Evolutionary conservation across 2,329 filamentous ascomycete species (phyloP).

Genomic region (Penicillium sp.): DNA sequence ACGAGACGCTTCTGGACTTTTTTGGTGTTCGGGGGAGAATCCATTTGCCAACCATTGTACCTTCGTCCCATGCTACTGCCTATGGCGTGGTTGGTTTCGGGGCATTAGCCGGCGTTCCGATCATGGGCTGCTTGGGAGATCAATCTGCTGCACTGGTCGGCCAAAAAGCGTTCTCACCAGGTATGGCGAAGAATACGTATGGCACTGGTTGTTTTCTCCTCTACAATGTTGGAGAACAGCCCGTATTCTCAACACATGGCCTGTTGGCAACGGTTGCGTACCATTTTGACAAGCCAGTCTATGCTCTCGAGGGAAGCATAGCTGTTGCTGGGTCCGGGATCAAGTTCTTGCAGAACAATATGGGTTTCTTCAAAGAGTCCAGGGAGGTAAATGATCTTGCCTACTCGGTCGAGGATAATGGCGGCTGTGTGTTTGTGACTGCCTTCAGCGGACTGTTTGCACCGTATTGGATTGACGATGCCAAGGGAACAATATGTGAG

Average conservation of each 20-base stretch:
- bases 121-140: constrained; percentile 80
- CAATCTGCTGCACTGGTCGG: constrained; percentile 85
- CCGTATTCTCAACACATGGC: constrained; percentile 80
- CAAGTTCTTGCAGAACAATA: constrained; percentile 70
- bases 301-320: constrained; percentile 82
- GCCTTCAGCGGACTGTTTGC: constrained; percentile 90
- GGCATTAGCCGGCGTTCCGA: constrained; percentile 66
- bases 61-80: constrained; percentile 70
- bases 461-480: constrained; percentile 93
- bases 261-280: constrained; percentile 83
- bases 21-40: constrained; percentile 76
- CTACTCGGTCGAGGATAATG: constrained; percentile 69
- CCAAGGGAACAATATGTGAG: constrained; percentile 81
- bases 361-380: constrained; percentile 62
- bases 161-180: constrained; percentile 79
- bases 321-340: constrained; percentile 80
- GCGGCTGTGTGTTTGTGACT: constrained; percentile 83
- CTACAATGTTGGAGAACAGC: constrained; percentile 83
- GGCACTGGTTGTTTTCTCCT: constrained; percentile 87
- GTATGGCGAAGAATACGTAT: constrained; percentile 87
- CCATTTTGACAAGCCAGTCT: constrained; percentile 73
- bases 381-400: constrained; percentile 66
- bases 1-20: constrained; percentile 73
- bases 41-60: constrained; percentile 75
- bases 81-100: constrained; percentile 70